A percentile compares a stretch with the other conserved stretches of the same genome.
phyloP scores from a whole-genome alignment of 805 yeast genomes.

The Barnettozyma pratensis region DNA sequence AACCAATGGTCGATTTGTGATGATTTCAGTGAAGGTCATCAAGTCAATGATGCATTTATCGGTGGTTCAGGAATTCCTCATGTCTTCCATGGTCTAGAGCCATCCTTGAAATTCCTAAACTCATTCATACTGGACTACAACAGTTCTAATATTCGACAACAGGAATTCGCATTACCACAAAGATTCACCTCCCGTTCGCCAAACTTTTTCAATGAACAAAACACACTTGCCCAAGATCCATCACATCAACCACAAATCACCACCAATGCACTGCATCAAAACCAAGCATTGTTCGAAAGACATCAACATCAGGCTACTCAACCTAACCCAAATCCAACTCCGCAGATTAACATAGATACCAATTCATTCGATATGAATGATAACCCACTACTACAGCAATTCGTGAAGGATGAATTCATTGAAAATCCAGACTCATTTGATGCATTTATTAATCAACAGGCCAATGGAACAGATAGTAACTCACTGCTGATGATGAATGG shows the following conservation, averaged over 20 bases:
- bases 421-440: slow-evolving; percentile 3
- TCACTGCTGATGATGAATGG: neutral
- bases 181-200: slow-evolving; percentile 19
- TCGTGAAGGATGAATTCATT: slow-evolving; percentile 9
- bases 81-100: slow-evolving; percentile 53
- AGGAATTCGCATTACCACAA: slow-evolving; percentile 21
- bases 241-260: neutral
- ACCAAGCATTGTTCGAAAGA: neutral
- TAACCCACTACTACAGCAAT: slow-evolving; percentile 8
- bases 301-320: slow-evolving; percentile 9
- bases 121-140: slow-evolving; percentile 46
- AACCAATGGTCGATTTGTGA: slow-evolving; percentile 80
- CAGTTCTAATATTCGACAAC: slow-evolving; percentile 27
- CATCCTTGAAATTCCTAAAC: slow-evolving; percentile 47
- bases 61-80: slow-evolving; percentile 66
- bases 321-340: slow-evolving; percentile 7
- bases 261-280: neutral
- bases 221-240: neutral
- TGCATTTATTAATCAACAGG: slow-evolving; percentile 1
- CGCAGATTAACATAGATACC: slow-evolving; percentile 2
- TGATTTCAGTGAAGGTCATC: slow-evolving; percentile 80
- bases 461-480: neutral
- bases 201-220: slow-evolving; percentile 6
- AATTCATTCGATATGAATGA: slow-evolving; percentile 4
- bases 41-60: slow-evolving; percentile 62